These are phyloP conservation scores for Leucocoprinus sp. DNA, from an alignment of 768 basidiomycete species.

Conservation along the genomic window DNA sequence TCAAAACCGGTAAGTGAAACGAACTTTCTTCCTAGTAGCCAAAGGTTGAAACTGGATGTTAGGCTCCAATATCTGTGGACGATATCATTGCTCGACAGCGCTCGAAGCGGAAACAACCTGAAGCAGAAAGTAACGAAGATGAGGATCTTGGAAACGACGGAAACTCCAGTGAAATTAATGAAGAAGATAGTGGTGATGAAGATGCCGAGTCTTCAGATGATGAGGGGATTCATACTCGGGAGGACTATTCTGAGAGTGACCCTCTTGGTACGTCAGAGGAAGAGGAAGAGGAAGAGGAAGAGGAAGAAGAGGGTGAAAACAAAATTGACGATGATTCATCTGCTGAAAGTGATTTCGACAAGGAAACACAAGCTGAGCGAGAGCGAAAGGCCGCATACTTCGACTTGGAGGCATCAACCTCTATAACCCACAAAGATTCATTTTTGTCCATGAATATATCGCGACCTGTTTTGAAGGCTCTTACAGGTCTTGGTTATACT, in stretches of 20 bases:
- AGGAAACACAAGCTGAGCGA: conserved; percentile 56
- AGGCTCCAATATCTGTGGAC: conserved; percentile 83
- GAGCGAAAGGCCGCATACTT: conserved; percentile 89
- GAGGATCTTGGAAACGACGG: neutral
- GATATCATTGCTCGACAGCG: conserved; percentile 81
- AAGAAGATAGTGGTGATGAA: conserved; percentile 19
- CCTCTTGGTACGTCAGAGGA: conserved; percentile 12
- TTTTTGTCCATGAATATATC: conserved; percentile 95
- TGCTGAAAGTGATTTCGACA: conserved; percentile 27
- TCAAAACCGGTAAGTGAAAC: conserved; percentile 52
- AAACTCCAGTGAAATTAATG: no score
- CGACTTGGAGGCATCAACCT: conserved; percentile 43
- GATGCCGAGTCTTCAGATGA: conserved; percentile 20
- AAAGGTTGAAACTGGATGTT: conserved; percentile 7
- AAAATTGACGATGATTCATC: conserved; percentile 18
- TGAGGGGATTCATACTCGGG: conserved; percentile 20
- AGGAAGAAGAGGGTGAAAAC: conserved; percentile 28
- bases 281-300: conserved; percentile 3
- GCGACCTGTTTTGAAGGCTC: conserved; percentile 84
- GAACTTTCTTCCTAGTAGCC: conserved; percentile 2
- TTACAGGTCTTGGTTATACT: conserved; percentile 72
- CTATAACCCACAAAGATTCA: conserved; percentile 52
- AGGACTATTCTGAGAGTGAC: conserved; percentile 18
- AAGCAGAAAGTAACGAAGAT: conserved; percentile 19
- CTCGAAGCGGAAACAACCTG: conserved; percentile 58